Conservation (phyloP, 768 basidiomycete species). For the Lanmaoa pseudosensibilis region DNA sequence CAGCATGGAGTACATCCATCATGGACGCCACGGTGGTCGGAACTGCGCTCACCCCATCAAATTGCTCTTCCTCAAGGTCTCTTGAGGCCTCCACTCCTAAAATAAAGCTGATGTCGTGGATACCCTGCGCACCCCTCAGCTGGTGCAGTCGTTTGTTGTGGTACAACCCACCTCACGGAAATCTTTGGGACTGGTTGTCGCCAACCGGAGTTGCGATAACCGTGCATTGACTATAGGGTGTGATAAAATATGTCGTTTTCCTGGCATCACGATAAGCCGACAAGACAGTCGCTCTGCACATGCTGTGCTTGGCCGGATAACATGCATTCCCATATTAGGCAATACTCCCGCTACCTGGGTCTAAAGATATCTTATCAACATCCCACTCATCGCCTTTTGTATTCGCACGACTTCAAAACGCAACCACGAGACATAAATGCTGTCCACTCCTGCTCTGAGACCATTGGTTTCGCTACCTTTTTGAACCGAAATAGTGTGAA, state of each 20-base stretch:
- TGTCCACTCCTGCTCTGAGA: conserved; percentile 60
- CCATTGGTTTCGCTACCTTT: conserved; percentile 51
- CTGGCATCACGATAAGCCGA: conserved; percentile 28
- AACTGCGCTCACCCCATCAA: conserved; percentile 56
- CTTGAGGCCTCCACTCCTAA: conserved; percentile 84
- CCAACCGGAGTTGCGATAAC: conserved; percentile 66
- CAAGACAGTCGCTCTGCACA: too few relatives aligned
- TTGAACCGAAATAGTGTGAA: conserved; percentile 83
- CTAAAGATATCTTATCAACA: background rate
- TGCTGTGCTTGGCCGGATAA: too few relatives aligned
- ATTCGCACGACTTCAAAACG: conserved; percentile 86
- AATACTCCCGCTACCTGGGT: background rate
- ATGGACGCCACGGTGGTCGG: conserved; percentile 1
- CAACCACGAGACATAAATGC: conserved; percentile 50
- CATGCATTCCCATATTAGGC: background rate
- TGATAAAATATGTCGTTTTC: conserved; percentile 51
- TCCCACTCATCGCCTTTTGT: conserved; percentile 72
- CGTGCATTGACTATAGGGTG: conserved; percentile 77
- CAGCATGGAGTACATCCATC: background rate
- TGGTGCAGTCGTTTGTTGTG: background rate
- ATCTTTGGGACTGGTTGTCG: conserved; percentile 63
- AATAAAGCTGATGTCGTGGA: conserved; percentile 72
- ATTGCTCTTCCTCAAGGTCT: conserved; percentile 58
- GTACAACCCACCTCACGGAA: conserved; percentile 67
- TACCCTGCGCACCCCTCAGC: conserved; percentile 49